A percentile compares a stretch with the other conserved stretches of the same genome.
These are phyloP conservation scores for Cryptosporidium andersoni DNA, from an alignment of 169 alveolate species.

Conservation along the genomic window DNA sequence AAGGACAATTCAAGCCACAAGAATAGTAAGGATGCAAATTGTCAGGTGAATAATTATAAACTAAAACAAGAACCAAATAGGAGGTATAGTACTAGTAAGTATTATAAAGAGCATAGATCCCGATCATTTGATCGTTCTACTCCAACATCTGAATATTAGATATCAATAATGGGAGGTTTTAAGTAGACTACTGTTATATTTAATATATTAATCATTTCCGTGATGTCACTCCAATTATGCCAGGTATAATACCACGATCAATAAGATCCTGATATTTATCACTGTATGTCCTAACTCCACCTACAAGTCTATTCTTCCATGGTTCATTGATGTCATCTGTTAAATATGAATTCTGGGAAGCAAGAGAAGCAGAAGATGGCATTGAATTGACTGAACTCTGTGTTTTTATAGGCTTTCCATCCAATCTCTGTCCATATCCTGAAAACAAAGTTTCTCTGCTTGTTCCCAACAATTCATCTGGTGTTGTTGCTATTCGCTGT, in stretches of 20 bases:
- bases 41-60: background rate
- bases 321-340: slow-evolving; percentile 19
- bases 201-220: background rate
- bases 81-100: too few species aligned
- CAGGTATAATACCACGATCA: slow-evolving; percentile 79
- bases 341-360: background rate
- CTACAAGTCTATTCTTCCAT: slow-evolving; percentile 41
- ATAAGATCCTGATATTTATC: slow-evolving; percentile 80
- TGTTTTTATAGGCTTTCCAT: slow-evolving; percentile 46
- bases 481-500: background rate
- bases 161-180: background rate
- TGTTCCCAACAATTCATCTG: slow-evolving; percentile 21
- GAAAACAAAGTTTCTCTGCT: slow-evolving; percentile 11
- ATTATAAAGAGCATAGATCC: slow-evolving; percentile 22
- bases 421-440: slow-evolving; percentile 53
- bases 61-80: too few species aligned
- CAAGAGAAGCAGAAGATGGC: background rate
- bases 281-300: slow-evolving; percentile 73
- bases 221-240: slow-evolving; percentile 69
- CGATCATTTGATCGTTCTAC: slow-evolving; percentile 59
- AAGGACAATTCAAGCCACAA: slow-evolving; percentile 1
- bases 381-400: background rate
- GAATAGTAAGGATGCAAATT: background rate
- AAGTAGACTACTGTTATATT: background rate
- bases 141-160: slow-evolving; percentile 18